These are phyloP conservation scores for Elsinoe australis DNA, from an alignment of 2,329 filamentous ascomycete genomes.

Conservation along the genomic window DNA sequence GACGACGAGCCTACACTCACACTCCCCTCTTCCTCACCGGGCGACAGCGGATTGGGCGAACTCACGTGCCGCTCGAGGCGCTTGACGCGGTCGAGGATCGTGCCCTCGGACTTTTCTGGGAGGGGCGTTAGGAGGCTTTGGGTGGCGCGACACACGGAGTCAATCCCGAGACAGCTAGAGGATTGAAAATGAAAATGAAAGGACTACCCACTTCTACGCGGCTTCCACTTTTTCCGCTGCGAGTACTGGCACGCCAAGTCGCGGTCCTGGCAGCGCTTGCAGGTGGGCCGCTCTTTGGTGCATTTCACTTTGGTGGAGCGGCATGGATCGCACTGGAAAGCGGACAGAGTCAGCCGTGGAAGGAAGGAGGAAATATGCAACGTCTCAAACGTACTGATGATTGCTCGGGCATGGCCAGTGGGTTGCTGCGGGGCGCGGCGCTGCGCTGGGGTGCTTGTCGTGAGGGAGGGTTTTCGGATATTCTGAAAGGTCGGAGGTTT, in stretches of 20 bases:
- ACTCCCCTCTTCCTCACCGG: not conserved
- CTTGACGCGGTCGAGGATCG: slow-evolving; percentile 15
- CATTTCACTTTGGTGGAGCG: slow-evolving; percentile 15
- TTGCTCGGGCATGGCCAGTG: slow-evolving; percentile 16
- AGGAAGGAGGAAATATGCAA: not conserved
- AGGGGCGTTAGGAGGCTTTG: too few species aligned
- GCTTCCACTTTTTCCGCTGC: slow-evolving; percentile 11
- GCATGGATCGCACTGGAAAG: slow-evolving; percentile 15
- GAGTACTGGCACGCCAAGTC: slow-evolving; percentile 8
- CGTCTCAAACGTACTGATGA: slow-evolving; percentile 6
- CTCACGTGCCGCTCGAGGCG: slow-evolving; percentile 12
- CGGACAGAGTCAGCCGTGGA: not conserved
- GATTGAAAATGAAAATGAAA: too few species aligned
- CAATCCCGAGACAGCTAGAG: too few species aligned
- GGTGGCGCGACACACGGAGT: too few species aligned
- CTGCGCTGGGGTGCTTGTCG: too few species aligned
- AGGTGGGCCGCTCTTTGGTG: slow-evolving; percentile 11
- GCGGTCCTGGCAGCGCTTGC: slow-evolving; percentile 3
- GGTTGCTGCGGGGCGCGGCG: not conserved
- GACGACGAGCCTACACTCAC: not conserved
- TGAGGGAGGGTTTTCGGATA: not conserved
- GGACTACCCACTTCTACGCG: slow-evolving; percentile 5
- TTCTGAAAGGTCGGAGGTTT: slow-evolving; percentile 3
- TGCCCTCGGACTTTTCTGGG: slow-evolving; percentile 14
- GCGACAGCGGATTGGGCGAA: slow-evolving; percentile 3